Percentiles rank a stretch among this genome's conserved stretches.
Evolutionary conservation across 352 stramenopile genomes (phyloP).

Genomic region (Pythium rhizo-oryzae): DNA sequence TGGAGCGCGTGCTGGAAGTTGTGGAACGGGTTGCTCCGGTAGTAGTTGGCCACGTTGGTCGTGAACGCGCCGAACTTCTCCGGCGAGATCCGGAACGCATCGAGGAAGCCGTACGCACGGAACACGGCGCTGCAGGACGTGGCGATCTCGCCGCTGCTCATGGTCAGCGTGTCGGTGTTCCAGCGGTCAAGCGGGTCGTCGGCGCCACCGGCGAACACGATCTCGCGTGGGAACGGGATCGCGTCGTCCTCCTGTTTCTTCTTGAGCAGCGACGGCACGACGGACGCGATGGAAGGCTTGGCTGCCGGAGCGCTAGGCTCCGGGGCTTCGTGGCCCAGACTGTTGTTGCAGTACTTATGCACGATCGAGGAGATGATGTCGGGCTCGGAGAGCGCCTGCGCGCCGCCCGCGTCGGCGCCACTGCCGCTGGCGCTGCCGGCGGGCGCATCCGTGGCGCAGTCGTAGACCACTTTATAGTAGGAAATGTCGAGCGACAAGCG

Average conservation of each 20-base stretch:
- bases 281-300: slow-evolving; percentile 16
- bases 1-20: slow-evolving; percentile 82
- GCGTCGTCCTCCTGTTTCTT: slow-evolving; percentile 60
- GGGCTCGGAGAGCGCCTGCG: slow-evolving; percentile 26
- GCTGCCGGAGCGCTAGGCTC: neutral
- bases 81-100: slow-evolving; percentile 36
- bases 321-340: neutral
- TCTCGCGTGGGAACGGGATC: slow-evolving; percentile 62
- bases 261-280: slow-evolving; percentile 31
- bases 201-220: slow-evolving; percentile 38
- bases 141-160: slow-evolving; percentile 27
- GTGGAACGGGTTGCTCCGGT: slow-evolving; percentile 80
- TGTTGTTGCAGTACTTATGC: slow-evolving; percentile 39
- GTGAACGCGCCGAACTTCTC: slow-evolving; percentile 45
- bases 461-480: slow-evolving; percentile 73
- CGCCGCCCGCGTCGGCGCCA: neutral
- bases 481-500: slow-evolving; percentile 72
- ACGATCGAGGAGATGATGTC: slow-evolving; percentile 43
- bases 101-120: slow-evolving; percentile 41
- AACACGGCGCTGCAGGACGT: slow-evolving; percentile 32
- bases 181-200: slow-evolving; percentile 60
- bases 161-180: slow-evolving; percentile 44
- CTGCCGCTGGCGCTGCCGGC: neutral
- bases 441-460: slow-evolving; percentile 7
- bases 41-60: slow-evolving; percentile 55